Conservation (phyloP, 345 rosid genomes). For the Moricandia moricandioides region DNA sequence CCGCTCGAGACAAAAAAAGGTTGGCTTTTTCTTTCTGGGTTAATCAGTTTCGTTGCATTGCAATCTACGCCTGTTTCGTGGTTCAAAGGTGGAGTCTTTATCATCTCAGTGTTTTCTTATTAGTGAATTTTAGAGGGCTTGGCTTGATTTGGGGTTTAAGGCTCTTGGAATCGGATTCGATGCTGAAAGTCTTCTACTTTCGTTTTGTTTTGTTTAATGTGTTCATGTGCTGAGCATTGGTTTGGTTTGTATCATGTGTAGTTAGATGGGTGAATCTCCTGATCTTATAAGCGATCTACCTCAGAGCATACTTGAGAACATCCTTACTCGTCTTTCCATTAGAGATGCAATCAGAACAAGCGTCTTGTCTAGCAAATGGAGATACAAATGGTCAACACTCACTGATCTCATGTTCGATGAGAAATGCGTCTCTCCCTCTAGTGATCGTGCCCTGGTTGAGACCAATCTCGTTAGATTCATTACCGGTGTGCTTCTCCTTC, state of each 20-base stretch:
- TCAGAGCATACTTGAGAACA: conserved; percentile 73
- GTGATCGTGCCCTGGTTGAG: conserved; percentile 42
- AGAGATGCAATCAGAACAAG: conserved; percentile 79
- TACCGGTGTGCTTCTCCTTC: conserved; percentile 68
- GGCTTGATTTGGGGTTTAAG: background rate
- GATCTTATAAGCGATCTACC: conserved; percentile 77
- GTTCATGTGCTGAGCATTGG: background rate
- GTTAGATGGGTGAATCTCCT: conserved; percentile 47
- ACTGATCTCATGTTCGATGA: conserved; percentile 78
- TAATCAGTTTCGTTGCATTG: conserved; percentile 5
- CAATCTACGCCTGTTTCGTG: background rate
- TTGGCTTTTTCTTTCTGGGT: conserved; percentile 1
- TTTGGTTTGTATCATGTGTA: background rate
- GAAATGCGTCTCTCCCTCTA: conserved; percentile 40
- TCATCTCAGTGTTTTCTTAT: background rate
- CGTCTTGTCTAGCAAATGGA: conserved; percentile 75
- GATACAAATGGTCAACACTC: conserved; percentile 71
- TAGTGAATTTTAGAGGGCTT: background rate
- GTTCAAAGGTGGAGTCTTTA: background rate
- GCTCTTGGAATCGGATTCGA: background rate
- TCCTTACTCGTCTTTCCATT: conserved; percentile 61
- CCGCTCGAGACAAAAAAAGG: conserved; percentile 18
- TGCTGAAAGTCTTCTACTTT: too few species aligned
- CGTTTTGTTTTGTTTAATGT: background rate
- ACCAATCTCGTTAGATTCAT: conserved; percentile 58